Evolutionary conservation across 352 stramenopile genomes (phyloP), one percentile per base, ranked within the genome.

Genomic region (Globisporangium spiculum): DNA sequence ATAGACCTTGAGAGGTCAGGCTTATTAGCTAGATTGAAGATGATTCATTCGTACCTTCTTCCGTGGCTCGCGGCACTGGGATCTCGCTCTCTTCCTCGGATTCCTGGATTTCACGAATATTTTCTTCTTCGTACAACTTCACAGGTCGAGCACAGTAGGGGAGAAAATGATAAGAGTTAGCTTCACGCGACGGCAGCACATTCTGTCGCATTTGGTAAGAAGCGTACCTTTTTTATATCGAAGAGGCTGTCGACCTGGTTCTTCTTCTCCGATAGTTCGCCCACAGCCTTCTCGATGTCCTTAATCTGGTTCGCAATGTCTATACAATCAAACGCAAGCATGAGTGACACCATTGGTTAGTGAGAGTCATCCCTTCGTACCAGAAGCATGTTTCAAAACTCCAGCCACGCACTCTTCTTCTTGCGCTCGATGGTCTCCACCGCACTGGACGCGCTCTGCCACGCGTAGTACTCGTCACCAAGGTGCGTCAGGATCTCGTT

Each of bases 91-190:
- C 81, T 62, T 80, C 85, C 67, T 94, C 85, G 1, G 85, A 88
- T 67, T 96, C 86, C 38, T 93, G 79, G 57, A 96, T 96, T 60
- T 96, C 86, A 22, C 80, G 83, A 63, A 96, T 96, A 53, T 94
- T 90, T 56, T 92, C 86, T 14, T 88, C 74, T 62, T 96, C 86
- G 56, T 94, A 96, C 60, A 94, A 78, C 73, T 90, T 22, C 12
- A 60, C 16, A 20, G 10, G 18, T 3, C 2, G 20, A 53, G 27
- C 3, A 62, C 50, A 6, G 5, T 63, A 0, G 16, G 8, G 8
- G 5, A 53, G 12, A 72, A 18, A 18, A 22, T 16, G 48, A 6
- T 41, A 61, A 4, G 22, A 62, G 18, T 58, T 10, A 55, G 2
- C 8, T 6, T 24, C 16, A 7, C n/a, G n/a, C 27, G 10, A 36